Base-by-base conservation (phyloP, 2,329 filamentous ascomycete species). In the Talaromyces sp. region DNA sequence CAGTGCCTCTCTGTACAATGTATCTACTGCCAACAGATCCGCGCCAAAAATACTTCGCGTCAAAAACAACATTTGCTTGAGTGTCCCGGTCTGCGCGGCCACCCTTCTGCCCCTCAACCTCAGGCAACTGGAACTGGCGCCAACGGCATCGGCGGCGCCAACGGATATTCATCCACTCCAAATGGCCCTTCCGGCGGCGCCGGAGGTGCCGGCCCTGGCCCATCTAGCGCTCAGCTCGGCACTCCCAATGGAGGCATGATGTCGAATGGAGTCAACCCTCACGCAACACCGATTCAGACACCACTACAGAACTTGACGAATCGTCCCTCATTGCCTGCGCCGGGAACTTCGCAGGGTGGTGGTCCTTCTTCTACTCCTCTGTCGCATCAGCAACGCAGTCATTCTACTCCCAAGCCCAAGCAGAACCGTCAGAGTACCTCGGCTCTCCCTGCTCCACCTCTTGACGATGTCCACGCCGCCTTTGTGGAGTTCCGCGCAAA, bases 1-100 rank as follows among this genome's bases (percentile, higher is more conserved):
- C 70, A 83, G 78, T 83, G 81, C 73, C 80, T 83, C 67, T 83
- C 81, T 53, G 81, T 83, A 25, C 81, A 83, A 75, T 83, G 81
- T 73, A 83, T 83, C 74, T 83, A 83, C 71, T 83, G 81, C 68
- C 81, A 83, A 71, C 81, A 83, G 72, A 82, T 82, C 65, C 79
- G 81, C 67, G 81, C 81, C 72, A 83, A 83, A 76, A 83, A 83
- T 70, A 83, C 81, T 64, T 82, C 80, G 67, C 80, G 81, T 67
- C 81, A 83, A 75, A 83, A 83, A 72, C 79, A 82, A 70, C 81
- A 83, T 70, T 74, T 83, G 19, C 80, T 82, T 65, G 81, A 83
- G 70, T 83, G 81, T 69, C 81, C 80, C 59, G 80, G 80, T 65
- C 74, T 82, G 40, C 79, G 80, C 63, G 80, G 80, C 65, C 79